Evolutionary conservation across 140 eudicot species (phyloP).

Genomic region (Oenanthe javanica): DNA sequence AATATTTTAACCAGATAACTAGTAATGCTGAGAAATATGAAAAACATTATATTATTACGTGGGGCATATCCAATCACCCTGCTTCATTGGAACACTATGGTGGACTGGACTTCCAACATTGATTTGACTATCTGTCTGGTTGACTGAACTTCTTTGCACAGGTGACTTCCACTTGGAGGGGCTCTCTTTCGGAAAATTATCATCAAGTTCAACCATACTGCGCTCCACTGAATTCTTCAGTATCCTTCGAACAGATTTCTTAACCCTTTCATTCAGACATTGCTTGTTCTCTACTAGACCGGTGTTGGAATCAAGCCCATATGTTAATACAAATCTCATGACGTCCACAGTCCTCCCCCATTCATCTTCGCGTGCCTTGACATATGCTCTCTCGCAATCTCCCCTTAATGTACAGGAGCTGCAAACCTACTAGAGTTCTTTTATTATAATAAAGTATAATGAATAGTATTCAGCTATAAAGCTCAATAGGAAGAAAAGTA

Average conservation of each 20-base stretch:
- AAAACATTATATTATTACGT: conserved; percentile 30
- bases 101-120: background rate
- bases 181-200: conserved; percentile 14
- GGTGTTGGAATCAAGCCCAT: conserved; percentile 41
- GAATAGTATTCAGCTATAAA: background rate
- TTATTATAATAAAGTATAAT: background rate
- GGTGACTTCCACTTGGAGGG: conserved; percentile 16
- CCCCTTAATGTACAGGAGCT: conserved; percentile 74
- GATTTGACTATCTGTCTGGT: conserved; percentile 21
- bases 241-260: conserved; percentile 52
- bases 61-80: conserved; percentile 58
- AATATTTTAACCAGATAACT: background rate
- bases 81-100: conserved; percentile 19
- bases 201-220: conserved; percentile 19
- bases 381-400: conserved; percentile 65
- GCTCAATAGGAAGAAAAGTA: background rate
- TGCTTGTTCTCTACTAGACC: conserved; percentile 33
- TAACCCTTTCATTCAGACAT: conserved; percentile 32
- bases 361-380: conserved; percentile 47
- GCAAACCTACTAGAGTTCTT: conserved; percentile 53
- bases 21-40: background rate
- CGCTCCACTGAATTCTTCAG: conserved; percentile 46
- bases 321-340: conserved; percentile 66
- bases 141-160: conserved; percentile 20
- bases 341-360: conserved; percentile 66